Conservation (phyloP, 2,329 filamentous ascomycete genomes). For the Penicillium freii region DNA sequence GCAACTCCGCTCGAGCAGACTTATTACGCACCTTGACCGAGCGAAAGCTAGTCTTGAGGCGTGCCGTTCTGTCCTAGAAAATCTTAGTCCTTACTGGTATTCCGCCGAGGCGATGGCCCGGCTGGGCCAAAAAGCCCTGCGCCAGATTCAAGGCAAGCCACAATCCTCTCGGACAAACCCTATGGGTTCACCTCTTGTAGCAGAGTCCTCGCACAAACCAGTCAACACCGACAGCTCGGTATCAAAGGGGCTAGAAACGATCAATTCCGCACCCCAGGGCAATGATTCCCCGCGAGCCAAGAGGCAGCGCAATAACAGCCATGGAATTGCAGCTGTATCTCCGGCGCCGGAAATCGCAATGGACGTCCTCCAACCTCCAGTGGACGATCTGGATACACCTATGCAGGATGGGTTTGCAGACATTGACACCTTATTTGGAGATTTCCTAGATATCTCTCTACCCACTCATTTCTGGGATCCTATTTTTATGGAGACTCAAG, state of each 20-base stretch:
- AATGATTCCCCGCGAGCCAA: conserved; percentile 1
- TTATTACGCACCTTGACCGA: conserved; percentile 41
- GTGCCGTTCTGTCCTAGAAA: conserved; percentile 38
- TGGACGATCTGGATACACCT: conserved; percentile 36
- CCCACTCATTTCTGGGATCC: conserved; percentile 41
- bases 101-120: conserved; percentile 45
- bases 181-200: neutral
- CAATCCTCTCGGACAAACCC: neutral
- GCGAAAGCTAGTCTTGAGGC: conserved; percentile 38
- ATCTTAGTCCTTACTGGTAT: conserved; percentile 38
- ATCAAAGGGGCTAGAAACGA: neutral
- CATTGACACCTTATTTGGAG: conserved; percentile 37
- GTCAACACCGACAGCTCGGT: neutral
- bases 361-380: conserved; percentile 45
- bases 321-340: neutral
- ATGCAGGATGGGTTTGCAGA: conserved; percentile 30
- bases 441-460: conserved; percentile 37
- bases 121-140: conserved; percentile 39
- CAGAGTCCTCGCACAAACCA: neutral
- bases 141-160: conserved; percentile 27
- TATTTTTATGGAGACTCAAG: conserved; percentile 25
- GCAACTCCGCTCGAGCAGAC: conserved; percentile 53
- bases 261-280: neutral
- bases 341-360: conserved; percentile 12
- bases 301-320: neutral